Base-by-base conservation (phyloP, 495 filamentous ascomycete genomes). In the Lophium mytilinum region DNA sequence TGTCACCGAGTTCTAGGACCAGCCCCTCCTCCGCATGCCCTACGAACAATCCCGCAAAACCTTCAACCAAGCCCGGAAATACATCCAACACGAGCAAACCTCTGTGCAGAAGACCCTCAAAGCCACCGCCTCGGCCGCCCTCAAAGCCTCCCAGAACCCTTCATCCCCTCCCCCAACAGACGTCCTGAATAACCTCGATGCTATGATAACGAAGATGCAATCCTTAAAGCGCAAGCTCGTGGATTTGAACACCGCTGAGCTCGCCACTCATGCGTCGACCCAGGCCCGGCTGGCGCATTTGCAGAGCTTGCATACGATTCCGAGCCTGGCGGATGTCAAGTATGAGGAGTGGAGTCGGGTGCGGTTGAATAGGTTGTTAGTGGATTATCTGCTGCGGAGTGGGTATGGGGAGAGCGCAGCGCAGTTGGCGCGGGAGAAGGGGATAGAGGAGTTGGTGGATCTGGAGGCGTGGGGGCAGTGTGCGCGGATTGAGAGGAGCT, bases 21-120 rank as follows among this genome's bases (percentile, higher is more conserved):
- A 97, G 82, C 87, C 93, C 21, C 88, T 96, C 58, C 85, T 98
- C 63, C 87, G 90, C 18, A 78, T 96, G 4, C 93, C 93, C 18
- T 82, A 89, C 69, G 92, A 96, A 70, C 83, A 97, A 52, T 82
- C 89, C 41, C 87, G 93, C 52, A 87, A 89, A 67, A 97, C 95
- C 69, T 91, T 96, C 74, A 95, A 96, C 66, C 80, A 83, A 0
- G 85, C 89, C 17, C 93, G 95, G 66, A 81, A 86, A 58, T 73
- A 81, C 54, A 80, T 94, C 65, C 93, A 97, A 67, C 83, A 84
- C 62, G 87, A 91, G 55, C 83, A 81, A 58, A 81, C 83, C 52
- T 74, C 78, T 64, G 73, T 96, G 45, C 80, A 87, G 58, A 79
- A 79, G 36, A 72, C 80, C 34, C 80, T 97, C 55, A 83, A 83